phyloP scores from a whole-genome alignment of 768 basidiomycete species.

The Suillus sp. region DNA sequence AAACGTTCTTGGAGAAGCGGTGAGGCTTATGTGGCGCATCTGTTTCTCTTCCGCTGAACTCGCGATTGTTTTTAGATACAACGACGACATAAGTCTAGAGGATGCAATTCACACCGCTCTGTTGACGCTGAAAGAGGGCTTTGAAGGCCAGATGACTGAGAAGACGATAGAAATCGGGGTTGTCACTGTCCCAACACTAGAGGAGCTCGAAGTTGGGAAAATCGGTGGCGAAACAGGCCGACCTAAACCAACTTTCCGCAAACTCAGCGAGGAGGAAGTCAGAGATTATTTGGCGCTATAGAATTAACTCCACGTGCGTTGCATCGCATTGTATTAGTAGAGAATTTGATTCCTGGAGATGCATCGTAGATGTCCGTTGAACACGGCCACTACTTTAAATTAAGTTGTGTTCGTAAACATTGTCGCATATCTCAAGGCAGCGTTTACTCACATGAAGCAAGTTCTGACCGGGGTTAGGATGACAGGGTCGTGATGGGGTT shows the following conservation, averaged over 20 bases:
- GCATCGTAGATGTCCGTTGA: slow-evolving; percentile 1
- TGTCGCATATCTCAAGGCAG: background rate
- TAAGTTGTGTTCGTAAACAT: background rate
- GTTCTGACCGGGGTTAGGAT: background rate
- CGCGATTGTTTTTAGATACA: slow-evolving; percentile 68
- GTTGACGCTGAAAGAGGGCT: slow-evolving; percentile 96
- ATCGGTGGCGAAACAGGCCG: slow-evolving; percentile 68
- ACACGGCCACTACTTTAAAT: background rate
- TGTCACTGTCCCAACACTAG: slow-evolving; percentile 80
- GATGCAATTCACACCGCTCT: slow-evolving; percentile 99
- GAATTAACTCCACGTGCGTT: slow-evolving; percentile 35
- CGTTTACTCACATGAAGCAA: background rate
- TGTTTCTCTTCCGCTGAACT: slow-evolving; percentile 20
- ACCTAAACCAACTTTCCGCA: slow-evolving; percentile 88
- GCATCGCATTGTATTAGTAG: slow-evolving; percentile 10
- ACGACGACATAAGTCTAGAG: slow-evolving; percentile 98
- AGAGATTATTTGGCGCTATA: slow-evolving; percentile 92
- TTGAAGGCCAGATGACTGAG: slow-evolving; percentile 99
- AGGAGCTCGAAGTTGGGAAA: slow-evolving; percentile 61
- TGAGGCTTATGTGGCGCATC: slow-evolving; percentile 42
- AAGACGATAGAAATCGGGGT: slow-evolving; percentile 99
- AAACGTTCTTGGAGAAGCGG: slow-evolving; percentile 99
- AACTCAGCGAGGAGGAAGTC: slow-evolving; percentile 95
- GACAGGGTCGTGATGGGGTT: background rate
- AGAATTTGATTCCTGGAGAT: slow-evolving; percentile 8